A percentile compares a stretch with the other conserved stretches of the same genome.
These are phyloP conservation scores for Podila epigama DNA, from an alignment of 192 early-diverging fungal genomes.

Conservation along the genomic window DNA sequence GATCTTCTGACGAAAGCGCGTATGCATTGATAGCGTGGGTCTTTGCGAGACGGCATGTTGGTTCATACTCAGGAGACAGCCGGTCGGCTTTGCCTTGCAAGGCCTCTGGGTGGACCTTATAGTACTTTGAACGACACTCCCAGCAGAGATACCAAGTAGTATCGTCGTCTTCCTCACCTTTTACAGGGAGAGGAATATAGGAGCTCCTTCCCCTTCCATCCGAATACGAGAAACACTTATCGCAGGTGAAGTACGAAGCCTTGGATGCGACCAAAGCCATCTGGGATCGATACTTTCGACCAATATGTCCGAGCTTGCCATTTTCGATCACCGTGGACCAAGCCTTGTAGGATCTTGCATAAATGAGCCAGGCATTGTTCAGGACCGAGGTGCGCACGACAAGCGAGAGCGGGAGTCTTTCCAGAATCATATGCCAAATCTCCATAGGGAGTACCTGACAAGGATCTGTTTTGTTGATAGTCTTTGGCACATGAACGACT, in stretches of 20 bases:
- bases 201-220: background rate
- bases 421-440: conserved; percentile 17
- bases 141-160: background rate
- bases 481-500: too few species aligned
- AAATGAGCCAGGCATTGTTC: conserved; percentile 14
- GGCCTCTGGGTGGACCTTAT: background rate
- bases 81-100: background rate
- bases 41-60: background rate
- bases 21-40: background rate
- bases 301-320: background rate
- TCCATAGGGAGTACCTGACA: conserved; percentile 17
- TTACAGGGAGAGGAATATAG: background rate
- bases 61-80: too few species aligned
- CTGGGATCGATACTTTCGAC: conserved; percentile 1
- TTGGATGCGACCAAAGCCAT: conserved; percentile 23
- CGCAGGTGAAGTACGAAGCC: background rate
- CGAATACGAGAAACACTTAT: background rate
- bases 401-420: conserved; percentile 4
- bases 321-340: background rate
- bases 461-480: conserved; percentile 14
- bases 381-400: conserved; percentile 6
- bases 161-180: background rate
- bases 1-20: background rate
- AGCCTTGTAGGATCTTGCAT: background rate
- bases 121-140: background rate